These are phyloP conservation scores for Pseudevernia furfuracea DNA, from an alignment of 495 filamentous ascomycete genomes.

Conservation along the genomic window DNA sequence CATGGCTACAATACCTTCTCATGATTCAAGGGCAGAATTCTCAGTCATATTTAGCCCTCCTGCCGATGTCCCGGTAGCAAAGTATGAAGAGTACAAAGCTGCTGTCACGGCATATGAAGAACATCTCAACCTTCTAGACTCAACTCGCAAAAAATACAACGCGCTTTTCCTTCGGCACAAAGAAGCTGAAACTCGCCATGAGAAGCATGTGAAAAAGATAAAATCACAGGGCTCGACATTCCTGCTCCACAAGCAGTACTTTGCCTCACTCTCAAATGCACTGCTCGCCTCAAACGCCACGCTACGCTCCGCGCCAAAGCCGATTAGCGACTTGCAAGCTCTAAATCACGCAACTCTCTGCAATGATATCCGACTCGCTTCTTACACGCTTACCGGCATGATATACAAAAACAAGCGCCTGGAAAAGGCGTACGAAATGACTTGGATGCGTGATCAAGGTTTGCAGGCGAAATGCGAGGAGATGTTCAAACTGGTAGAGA, in stretches of 20 bases:
- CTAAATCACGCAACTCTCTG: neutral
- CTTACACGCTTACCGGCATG: neutral
- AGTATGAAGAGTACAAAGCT: neutral
- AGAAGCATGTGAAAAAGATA: neutral
- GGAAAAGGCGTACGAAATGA: neutral
- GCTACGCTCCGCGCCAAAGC: neutral
- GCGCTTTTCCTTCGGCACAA: neutral
- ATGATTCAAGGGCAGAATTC: neutral
- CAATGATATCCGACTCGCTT: neutral
- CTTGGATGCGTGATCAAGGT: neutral
- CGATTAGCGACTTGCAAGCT: neutral
- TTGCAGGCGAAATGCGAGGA: neutral
- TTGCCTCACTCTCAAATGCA: neutral
- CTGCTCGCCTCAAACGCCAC: neutral
- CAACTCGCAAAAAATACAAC: neutral
- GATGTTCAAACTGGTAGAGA: neutral
- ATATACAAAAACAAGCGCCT: neutral
- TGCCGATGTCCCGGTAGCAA: neutral
- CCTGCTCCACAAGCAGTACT: neutral
- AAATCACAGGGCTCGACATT: neutral
- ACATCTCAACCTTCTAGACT: accelerated
- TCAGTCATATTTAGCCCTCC: neutral
- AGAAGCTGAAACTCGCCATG: neutral
- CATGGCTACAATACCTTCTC: neutral
- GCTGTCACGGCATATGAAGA: neutral